A percentile compares a stretch with the other conserved stretches of the same genome.
Evolutionary conservation across 306 rosid genomes (phyloP).

Genomic region (Phaseolus lunatus): DNA sequence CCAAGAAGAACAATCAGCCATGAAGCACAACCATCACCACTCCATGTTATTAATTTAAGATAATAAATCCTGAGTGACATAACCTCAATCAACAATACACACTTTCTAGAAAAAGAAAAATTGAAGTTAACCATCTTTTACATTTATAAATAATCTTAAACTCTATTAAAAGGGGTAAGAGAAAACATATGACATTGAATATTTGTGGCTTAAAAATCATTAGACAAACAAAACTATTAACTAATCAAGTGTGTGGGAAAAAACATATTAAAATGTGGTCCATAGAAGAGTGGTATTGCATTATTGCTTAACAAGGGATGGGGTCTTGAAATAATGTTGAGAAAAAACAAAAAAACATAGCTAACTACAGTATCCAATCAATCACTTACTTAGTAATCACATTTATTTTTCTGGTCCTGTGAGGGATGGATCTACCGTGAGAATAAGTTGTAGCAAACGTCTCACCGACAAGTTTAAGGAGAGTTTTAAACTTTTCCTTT

Average conservation of each 20-base stretch:
- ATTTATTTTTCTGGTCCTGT: background rate
- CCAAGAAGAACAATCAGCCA: too few relatives aligned
- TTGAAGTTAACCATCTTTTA: too few relatives aligned
- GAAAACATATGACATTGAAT: too few relatives aligned
- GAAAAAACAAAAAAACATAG: background rate
- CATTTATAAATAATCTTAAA: too few relatives aligned
- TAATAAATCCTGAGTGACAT: too few relatives aligned
- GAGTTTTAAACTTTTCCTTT: background rate
- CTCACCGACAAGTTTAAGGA: conserved; percentile 42
- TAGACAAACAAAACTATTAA: too few relatives aligned
- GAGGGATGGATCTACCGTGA: conserved; percentile 9
- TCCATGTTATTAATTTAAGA: too few relatives aligned
- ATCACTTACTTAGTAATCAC: background rate
- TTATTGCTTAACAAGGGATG: background rate
- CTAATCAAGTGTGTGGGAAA: background rate
- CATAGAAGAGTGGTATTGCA: background rate
- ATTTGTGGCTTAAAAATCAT: too few relatives aligned
- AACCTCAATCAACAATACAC: too few relatives aligned
- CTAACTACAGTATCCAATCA: background rate
- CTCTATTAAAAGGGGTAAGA: too few relatives aligned
- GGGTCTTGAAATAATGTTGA: background rate
- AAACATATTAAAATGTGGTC: background rate
- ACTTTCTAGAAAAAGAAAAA: too few relatives aligned
- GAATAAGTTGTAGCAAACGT: background rate
- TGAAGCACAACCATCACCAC: too few relatives aligned